Conservation (phyloP, 495 filamentous ascomycete genomes). For the Xylaria castorea region DNA sequence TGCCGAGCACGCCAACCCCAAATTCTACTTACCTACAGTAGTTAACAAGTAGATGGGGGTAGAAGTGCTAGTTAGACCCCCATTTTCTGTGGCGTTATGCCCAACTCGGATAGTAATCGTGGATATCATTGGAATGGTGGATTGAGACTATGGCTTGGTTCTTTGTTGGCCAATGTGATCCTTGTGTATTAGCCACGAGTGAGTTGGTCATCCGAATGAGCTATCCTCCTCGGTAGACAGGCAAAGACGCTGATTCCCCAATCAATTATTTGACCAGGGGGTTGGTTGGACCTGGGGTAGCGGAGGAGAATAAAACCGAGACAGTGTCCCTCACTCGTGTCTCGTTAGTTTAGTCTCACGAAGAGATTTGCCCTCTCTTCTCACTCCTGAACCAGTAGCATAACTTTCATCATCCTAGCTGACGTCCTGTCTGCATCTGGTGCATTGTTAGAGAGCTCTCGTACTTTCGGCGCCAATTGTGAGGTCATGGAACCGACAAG, state of each 20-base stretch:
- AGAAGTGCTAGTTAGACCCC: background rate
- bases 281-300: background rate
- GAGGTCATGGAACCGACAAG: constrained; percentile 10
- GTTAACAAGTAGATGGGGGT: no score
- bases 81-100: background rate
- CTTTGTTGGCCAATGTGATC: constrained; percentile 9
- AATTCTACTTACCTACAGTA: no score
- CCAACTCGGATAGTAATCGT: background rate
- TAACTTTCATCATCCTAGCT: background rate
- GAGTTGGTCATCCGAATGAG: background rate
- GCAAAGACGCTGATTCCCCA: background rate
- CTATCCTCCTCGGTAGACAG: background rate
- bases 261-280: background rate
- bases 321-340: background rate
- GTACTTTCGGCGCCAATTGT: background rate
- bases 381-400: background rate
- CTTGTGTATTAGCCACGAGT: constrained; percentile 6
- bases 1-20: constrained; percentile 3
- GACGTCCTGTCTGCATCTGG: background rate
- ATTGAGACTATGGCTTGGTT: no score
- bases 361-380: background rate
- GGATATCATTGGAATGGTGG: background rate
- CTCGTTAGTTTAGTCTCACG: background rate
- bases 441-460: background rate
- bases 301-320: constrained; percentile 13